Evolutionary conservation across 495 filamentous ascomycete species (phyloP).

Genomic region (Collariella sp.): DNA sequence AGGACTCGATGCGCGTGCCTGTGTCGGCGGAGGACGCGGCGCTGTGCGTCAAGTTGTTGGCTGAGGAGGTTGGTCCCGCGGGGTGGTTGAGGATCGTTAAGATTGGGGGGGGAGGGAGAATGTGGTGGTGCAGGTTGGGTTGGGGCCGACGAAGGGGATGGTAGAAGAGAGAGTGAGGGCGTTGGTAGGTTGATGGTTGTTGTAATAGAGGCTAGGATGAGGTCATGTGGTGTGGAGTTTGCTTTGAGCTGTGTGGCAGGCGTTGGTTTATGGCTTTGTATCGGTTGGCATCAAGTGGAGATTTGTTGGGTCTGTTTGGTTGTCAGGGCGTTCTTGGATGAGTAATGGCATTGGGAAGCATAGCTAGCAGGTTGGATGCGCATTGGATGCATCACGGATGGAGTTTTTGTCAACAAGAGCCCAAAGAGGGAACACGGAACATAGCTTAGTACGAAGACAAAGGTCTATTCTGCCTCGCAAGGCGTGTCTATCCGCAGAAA

Average conservation of each 20-base stretch:
- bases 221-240: background rate
- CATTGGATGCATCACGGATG: background rate
- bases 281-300: background rate
- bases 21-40: slow-evolving; percentile 52
- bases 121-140: slow-evolving; percentile 46
- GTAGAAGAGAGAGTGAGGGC: slow-evolving; percentile 37
- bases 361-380: background rate
- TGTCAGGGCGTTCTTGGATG: background rate
- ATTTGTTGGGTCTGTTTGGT: background rate
- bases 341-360: background rate
- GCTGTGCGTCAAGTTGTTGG: slow-evolving; percentile 48
- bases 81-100: slow-evolving; percentile 52
- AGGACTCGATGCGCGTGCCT: slow-evolving; percentile 52
- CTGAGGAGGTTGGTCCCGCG: slow-evolving; percentile 47
- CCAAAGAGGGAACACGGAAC: background rate
- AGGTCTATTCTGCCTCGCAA: slow-evolving; percentile 11
- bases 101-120: slow-evolving; percentile 47
- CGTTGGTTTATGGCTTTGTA: background rate
- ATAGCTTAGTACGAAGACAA: slow-evolving; percentile 2
- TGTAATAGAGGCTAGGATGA: background rate
- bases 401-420: background rate
- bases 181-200: slow-evolving; percentile 10
- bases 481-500: slow-evolving; percentile 6
- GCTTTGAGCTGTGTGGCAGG: background rate
- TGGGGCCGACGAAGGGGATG: slow-evolving; percentile 33